Conservation (phyloP, 805 yeast species). For the Helenozyma baotianmanensis region DNA sequence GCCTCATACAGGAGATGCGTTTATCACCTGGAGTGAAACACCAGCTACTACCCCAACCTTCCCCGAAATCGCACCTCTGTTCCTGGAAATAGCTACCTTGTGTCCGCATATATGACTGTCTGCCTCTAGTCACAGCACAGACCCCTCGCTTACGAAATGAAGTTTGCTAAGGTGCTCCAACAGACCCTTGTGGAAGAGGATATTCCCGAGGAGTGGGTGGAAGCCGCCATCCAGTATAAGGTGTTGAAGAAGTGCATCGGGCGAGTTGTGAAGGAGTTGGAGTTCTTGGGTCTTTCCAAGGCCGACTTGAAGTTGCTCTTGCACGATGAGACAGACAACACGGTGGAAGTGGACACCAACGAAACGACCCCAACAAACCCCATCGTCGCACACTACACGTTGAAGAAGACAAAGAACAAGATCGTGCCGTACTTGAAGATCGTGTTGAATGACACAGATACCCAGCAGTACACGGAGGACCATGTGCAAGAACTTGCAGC, state of each 20-base stretch:
- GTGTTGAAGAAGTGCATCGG: constrained; percentile 63
- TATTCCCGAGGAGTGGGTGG: constrained; percentile 65
- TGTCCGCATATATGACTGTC: too few species aligned
- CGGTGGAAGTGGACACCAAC: constrained; percentile 29
- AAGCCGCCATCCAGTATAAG: constrained; percentile 68
- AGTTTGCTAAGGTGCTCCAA: constrained; percentile 70
- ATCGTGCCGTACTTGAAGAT: constrained; percentile 38
- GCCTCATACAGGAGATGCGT: too few species aligned
- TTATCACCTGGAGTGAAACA: too few species aligned
- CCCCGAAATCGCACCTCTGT: too few species aligned
- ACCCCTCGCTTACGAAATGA: too few species aligned
- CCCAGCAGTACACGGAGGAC: constrained; percentile 26
- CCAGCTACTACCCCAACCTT: too few species aligned
- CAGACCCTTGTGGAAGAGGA: constrained; percentile 56
- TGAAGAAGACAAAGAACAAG: constrained; percentile 25
- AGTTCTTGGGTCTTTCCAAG: constrained; percentile 51
- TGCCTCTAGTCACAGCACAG: too few species aligned
- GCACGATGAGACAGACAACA: constrained; percentile 22
- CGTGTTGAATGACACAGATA: constrained; percentile 26
- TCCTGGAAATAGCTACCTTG: too few species aligned
- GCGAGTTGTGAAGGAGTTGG: constrained; percentile 60
- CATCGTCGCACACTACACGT: constrained; percentile 38
- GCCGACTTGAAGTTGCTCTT: constrained; percentile 37
- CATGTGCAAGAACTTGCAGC: constrained; percentile 28
- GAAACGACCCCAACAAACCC: constrained; percentile 35